Evolutionary conservation across 2,329 filamentous ascomycete genomes (phyloP).

Genomic region (Huntiella moniliformis): DNA sequence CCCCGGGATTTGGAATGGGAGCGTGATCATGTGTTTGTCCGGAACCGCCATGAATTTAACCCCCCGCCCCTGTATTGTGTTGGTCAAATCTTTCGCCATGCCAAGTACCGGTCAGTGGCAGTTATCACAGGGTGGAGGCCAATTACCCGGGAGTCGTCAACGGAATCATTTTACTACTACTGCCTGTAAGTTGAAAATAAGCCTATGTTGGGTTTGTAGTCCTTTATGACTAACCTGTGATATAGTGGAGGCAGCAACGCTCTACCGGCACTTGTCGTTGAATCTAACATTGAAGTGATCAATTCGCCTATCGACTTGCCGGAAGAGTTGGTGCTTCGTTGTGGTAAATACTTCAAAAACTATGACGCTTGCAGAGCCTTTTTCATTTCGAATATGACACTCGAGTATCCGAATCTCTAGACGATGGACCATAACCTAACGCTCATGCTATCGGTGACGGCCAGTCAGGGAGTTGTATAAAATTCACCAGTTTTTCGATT

Average conservation of each 20-base stretch:
- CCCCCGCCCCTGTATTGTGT: slow-evolving; percentile 21
- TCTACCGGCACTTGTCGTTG: slow-evolving; percentile 21
- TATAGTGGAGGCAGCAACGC: slow-evolving; percentile 7
- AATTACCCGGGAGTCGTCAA: slow-evolving; percentile 20
- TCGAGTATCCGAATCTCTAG: slow-evolving; percentile 47
- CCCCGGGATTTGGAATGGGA: slow-evolving; percentile 20
- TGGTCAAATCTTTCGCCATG: slow-evolving; percentile 72
- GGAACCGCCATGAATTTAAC: background rate
- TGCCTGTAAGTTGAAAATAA: slow-evolving; percentile 48
- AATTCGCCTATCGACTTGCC: slow-evolving; percentile 25
- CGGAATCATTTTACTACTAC: slow-evolving; percentile 44
- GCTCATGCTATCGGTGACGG: too few species aligned
- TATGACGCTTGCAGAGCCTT: slow-evolving; percentile 48
- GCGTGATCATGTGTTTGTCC: slow-evolving; percentile 16
- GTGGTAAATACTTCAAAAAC: slow-evolving; percentile 74
- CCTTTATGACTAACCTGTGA: background rate
- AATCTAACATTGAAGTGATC: slow-evolving; percentile 61
- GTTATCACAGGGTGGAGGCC: slow-evolving; percentile 71
- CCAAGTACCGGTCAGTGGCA: slow-evolving; percentile 58
- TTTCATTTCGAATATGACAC: slow-evolving; percentile 66
- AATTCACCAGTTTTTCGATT: too few species aligned
- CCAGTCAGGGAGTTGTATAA: too few species aligned
- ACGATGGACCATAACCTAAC: too few species aligned
- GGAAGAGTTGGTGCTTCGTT: slow-evolving; percentile 42
- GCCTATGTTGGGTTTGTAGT: background rate